phyloP scores from a whole-genome alignment of 345 rosid genomes.

The Lepidium didymum region DNA sequence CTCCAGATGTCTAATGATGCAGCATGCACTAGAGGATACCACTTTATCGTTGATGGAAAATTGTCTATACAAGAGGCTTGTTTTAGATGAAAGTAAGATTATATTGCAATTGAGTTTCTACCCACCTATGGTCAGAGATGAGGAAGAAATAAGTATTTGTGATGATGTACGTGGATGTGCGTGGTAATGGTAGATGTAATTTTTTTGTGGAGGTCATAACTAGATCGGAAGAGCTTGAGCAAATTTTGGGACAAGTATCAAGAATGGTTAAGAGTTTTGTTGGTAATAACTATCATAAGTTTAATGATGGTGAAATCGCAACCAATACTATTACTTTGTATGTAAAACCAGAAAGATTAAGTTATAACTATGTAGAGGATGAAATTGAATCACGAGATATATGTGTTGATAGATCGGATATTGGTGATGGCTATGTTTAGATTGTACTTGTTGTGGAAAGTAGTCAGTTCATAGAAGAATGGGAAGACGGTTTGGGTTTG shows the following conservation, averaged over 20 bases:
- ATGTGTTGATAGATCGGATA: no score
- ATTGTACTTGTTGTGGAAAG: no score
- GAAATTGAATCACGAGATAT: no score
- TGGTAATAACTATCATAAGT: background rate
- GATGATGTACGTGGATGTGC: background rate
- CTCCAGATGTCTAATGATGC: no score
- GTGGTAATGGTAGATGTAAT: background rate
- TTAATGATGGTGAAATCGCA: background rate
- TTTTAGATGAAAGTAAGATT: background rate
- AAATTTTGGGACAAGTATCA: background rate
- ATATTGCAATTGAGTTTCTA: background rate
- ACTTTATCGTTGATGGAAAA: background rate
- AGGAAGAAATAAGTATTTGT: background rate
- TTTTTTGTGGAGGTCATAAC: background rate
- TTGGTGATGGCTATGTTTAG: no score
- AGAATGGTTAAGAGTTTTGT: background rate
- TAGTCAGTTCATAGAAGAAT: no score
- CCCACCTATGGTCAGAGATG: no score
- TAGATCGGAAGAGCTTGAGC: background rate
- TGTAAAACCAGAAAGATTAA: no score
- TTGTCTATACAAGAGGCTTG: background rate
- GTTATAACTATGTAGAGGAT: no score
- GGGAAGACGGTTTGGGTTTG: no score
- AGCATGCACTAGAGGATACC: no score
- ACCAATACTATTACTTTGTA: no score